Evolutionary conservation across 2,329 filamentous ascomycete genomes (phyloP).

Genomic region (Diplodia sapinea): DNA sequence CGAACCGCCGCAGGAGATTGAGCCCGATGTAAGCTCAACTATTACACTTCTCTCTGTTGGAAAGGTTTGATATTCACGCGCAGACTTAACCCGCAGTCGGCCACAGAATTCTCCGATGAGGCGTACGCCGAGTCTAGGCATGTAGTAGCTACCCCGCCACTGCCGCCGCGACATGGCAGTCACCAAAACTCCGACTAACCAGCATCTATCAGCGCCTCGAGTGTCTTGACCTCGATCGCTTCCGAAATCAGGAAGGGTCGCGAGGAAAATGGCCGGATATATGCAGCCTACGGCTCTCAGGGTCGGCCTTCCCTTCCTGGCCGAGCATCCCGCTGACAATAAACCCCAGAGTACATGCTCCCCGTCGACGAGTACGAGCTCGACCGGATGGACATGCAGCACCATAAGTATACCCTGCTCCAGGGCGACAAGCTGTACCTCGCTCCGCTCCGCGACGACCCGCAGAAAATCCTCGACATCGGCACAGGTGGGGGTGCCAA

Average conservation of each 20-base stretch:
- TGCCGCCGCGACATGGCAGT: too few species aligned
- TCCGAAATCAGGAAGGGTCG: conserved; percentile 23
- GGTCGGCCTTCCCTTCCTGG: neutral
- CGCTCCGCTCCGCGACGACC: conserved; percentile 39
- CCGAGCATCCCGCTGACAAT: neutral
- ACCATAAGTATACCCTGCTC: conserved; percentile 49
- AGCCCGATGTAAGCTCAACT: conserved; percentile 8
- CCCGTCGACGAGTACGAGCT: conserved; percentile 25
- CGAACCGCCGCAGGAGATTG: conserved; percentile 7
- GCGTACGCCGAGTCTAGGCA: conserved; percentile 27
- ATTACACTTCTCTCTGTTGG: neutral
- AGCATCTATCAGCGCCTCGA: conserved; percentile 2
- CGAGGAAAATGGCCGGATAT: conserved; percentile 30
- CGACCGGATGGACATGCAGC: conserved; percentile 47
- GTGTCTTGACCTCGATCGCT: conserved; percentile 23
- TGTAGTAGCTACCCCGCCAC: too few species aligned
- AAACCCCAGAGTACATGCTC: conserved; percentile 17
- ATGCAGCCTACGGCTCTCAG: conserved; percentile 23
- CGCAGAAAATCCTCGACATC: conserved; percentile 30
- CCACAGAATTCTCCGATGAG: conserved; percentile 19
- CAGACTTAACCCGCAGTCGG: conserved; percentile 4
- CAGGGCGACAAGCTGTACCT: conserved; percentile 46
- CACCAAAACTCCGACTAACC: neutral
- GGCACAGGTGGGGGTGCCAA: conserved; percentile 23
- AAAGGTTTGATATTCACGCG: neutral